phyloP scores from a whole-genome alignment of 108 stramenopile species.

The Nitzschia putrida region DNA sequence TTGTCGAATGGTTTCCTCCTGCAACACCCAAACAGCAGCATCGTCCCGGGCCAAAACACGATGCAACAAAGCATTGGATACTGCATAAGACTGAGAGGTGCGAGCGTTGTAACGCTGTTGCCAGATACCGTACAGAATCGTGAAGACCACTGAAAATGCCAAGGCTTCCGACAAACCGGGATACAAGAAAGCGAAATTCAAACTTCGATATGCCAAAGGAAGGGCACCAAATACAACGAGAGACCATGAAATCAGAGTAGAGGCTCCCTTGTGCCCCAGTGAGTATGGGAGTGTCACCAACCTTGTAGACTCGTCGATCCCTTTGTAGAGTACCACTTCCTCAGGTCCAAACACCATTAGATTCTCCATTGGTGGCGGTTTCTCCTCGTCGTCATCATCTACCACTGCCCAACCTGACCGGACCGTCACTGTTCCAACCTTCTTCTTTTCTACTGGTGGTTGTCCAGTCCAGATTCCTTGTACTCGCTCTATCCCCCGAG shows the following conservation, averaged over 20 bases:
- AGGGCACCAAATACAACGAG: conserved; percentile 50
- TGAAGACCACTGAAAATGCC: conserved; percentile 41
- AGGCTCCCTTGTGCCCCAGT: conserved; percentile 40
- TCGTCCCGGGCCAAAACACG: conserved; percentile 27
- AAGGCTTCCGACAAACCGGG: conserved; percentile 35
- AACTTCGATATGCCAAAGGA: conserved; percentile 49
- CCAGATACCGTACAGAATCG: conserved; percentile 41
- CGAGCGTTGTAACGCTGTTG: conserved; percentile 30
- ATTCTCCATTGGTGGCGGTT: not conserved
- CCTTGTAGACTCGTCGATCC: conserved; percentile 24
- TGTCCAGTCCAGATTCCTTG: too few relatives aligned
- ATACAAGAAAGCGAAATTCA: conserved; percentile 43
- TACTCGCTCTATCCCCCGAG: not conserved
- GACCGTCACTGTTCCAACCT: too few relatives aligned
- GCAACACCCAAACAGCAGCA: conserved; percentile 10
- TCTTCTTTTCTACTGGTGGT: too few relatives aligned
- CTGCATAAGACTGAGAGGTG: conserved; percentile 18
- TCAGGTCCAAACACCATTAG: conserved; percentile 16
- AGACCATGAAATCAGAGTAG: conserved; percentile 36
- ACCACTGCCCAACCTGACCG: not conserved
- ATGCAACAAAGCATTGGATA: conserved; percentile 14
- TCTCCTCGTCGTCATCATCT: not conserved
- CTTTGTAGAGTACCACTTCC: conserved; percentile 21
- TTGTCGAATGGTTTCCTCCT: conserved; percentile 20
- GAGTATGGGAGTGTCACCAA: conserved; percentile 23